Base-by-base conservation (phyloP, 805 yeast genomes). In the Hanseniaspora vineae region DNA sequence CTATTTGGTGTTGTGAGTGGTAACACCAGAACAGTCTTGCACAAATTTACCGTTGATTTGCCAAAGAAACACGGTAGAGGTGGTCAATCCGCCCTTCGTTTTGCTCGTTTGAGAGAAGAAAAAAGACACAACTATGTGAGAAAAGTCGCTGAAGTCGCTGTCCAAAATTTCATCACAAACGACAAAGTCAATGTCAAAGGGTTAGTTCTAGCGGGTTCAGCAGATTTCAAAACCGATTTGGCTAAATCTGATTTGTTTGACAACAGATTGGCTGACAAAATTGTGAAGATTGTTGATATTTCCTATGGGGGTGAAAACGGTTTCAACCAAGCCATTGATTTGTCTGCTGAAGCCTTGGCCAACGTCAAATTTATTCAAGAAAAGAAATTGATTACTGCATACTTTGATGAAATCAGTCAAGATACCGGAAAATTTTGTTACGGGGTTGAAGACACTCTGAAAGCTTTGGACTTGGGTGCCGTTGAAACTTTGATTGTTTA, bases 31-130 rank as follows among this genome's bases (percentile, higher is more conserved):
- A 96, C 92, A 53, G 86, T 92, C 42, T 73, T 92, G 62, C 96
- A 90, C 69, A 92, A 92, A 69, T 92, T 92, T 70, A 84, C 88
- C 1, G 99, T 92, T 49, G 99, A 92, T 68, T 75, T 92, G 59
- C 99, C 99, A 59, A 92, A 92, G 75, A 92, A 92, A 86, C 98
- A 92, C 75, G 98, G 98, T 62, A 84, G 98, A 77, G 98, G 98
- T 84, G 98, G 98, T 83, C 98, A 92, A 73, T 92, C 99, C 53
- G 98, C 99, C 42, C 66, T 92, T 58, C 97, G 99, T 86, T 92
- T 92, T 75, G 82, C 97, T 23, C 89, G 99, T 76, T 76, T 92
- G 67, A 84, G 99, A 77, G 98, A 92, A 59, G 98, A 92, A 70
- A 92, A 92, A 68, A 87, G 99, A 74, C 99, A 92, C 69, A 92